These are phyloP conservation scores for Pisolithus microcarpus DNA, from an alignment of 768 basidiomycete genomes.

Conservation along the genomic window DNA sequence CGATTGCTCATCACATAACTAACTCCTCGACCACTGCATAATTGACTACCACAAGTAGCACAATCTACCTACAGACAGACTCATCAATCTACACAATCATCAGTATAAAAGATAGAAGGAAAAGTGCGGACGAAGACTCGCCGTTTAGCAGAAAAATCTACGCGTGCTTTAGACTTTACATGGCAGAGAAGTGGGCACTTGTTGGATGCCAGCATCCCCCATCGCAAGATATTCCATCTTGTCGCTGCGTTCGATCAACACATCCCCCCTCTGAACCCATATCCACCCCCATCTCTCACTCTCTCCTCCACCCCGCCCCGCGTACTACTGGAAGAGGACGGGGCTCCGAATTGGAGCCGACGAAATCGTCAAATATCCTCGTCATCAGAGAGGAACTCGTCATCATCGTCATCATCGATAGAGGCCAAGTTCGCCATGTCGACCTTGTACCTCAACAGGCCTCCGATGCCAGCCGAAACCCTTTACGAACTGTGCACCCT, in stretches of 20 bases:
- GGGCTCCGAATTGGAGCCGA: conserved; percentile 76
- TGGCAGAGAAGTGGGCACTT: conserved; percentile 1
- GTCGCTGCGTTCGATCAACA: conserved; percentile 1
- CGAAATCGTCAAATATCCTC: conserved; percentile 81
- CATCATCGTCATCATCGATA: conserved; percentile 74
- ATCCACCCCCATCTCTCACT: background rate
- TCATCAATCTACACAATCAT: background rate
- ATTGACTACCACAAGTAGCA: background rate
- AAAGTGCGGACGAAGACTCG: conserved; percentile 2
- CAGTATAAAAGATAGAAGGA: background rate
- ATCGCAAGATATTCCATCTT: conserved; percentile 5
- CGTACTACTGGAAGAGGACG: conserved; percentile 49
- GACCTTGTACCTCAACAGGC: conserved; percentile 93
- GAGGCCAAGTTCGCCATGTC: conserved; percentile 79
- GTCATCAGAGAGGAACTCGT: conserved; percentile 75
- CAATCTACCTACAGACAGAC: background rate
- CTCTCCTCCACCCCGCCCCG: conserved; percentile 54
- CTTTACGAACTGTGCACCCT: conserved; percentile 96
- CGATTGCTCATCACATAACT: background rate
- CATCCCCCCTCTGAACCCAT: background rate
- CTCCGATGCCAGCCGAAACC: conserved; percentile 98
- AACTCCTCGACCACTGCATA: background rate
- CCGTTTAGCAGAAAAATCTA: conserved; percentile 14
- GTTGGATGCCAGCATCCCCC: conserved; percentile 1
- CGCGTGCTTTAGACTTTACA: conserved; percentile 9